Conservation (phyloP, 148 eudicot genomes). For the Rhododendron vialii region DNA sequence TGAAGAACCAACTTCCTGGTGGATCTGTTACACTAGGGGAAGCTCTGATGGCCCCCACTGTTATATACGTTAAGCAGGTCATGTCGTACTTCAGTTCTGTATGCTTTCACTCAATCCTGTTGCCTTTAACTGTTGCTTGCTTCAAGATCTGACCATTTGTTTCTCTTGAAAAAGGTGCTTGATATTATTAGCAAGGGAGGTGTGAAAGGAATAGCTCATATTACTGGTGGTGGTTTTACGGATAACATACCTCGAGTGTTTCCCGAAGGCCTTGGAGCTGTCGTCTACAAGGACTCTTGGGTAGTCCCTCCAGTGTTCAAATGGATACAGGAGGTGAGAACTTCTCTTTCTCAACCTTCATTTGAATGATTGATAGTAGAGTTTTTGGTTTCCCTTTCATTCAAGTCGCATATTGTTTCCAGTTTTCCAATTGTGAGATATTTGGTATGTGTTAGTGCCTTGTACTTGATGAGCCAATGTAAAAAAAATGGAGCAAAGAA, state of each 20-base stretch:
- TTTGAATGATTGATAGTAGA: not conserved
- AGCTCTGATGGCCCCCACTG: slow-evolving; percentile 93
- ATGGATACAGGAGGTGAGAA: slow-evolving; percentile 86
- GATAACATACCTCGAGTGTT: slow-evolving; percentile 92
- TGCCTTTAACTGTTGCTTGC: not conserved
- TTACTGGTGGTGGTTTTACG: slow-evolving; percentile 96
- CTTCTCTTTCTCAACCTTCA: not conserved
- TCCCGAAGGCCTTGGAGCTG: slow-evolving; percentile 91
- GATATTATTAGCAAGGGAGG: slow-evolving; percentile 79
- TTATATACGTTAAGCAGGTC: slow-evolving; percentile 92
- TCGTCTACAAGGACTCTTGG: slow-evolving; percentile 62
- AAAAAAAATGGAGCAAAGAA: not conserved
- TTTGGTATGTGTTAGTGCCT: not conserved
- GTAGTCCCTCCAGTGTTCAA: slow-evolving; percentile 80
- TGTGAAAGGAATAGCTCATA: slow-evolving; percentile 90
- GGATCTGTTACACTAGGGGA: slow-evolving; percentile 58
- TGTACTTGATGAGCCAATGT: not conserved
- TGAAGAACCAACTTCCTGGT: slow-evolving; percentile 67
- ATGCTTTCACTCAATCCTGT: not conserved
- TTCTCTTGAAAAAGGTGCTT: slow-evolving; percentile 59
- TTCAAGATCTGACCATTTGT: not conserved
- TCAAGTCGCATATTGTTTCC: not conserved
- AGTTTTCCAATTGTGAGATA: not conserved
- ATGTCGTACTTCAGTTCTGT: not conserved
- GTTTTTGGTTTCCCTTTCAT: not conserved